Percentiles rank a stretch among this genome's conserved stretches.
phyloP scores from a whole-genome alignment of 2,329 filamentous ascomycete species.

The Trichoderma sp. region DNA sequence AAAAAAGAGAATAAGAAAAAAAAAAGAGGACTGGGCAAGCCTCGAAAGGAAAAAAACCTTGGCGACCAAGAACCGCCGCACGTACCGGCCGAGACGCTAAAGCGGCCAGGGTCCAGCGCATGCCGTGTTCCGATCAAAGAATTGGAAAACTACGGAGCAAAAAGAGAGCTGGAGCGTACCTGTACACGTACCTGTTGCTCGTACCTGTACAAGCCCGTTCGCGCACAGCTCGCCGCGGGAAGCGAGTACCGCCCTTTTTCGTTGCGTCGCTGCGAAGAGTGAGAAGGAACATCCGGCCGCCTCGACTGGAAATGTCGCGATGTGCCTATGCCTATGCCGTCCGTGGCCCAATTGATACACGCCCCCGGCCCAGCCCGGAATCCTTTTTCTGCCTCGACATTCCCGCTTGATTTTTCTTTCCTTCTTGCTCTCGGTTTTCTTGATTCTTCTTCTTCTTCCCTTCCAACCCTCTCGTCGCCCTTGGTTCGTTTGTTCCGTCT shows the following conservation, averaged over 20 bases:
- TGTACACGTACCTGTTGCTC: background rate
- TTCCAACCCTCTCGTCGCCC: conserved; percentile 16
- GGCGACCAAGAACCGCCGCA: conserved; percentile 13
- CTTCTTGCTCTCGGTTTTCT: background rate
- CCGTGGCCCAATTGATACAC: background rate
- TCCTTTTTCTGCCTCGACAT: conserved; percentile 8
- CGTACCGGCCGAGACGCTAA: conserved; percentile 19
- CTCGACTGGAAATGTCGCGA: background rate
- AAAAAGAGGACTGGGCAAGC: background rate
- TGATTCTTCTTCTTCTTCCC: background rate
- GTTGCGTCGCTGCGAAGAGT: background rate
- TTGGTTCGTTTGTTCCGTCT: conserved; percentile 1
- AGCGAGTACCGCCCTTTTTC: background rate
- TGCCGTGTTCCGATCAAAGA: conserved; percentile 22
- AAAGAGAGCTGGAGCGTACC: background rate
- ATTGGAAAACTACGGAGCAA: background rate
- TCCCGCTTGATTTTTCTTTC: background rate
- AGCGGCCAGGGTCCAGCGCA: conserved; percentile 20
- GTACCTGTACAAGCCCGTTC: conserved; percentile 1
- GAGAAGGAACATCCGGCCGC: background rate
- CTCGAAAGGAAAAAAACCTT: conserved; percentile 5
- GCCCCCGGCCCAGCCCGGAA: conserved; percentile 4
- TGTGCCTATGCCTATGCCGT: background rate
- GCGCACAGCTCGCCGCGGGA: background rate
- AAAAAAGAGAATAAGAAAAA: background rate